phyloP scores from a whole-genome alignment of 2,329 filamentous ascomycete species.

The Colletotrichum sp. region DNA sequence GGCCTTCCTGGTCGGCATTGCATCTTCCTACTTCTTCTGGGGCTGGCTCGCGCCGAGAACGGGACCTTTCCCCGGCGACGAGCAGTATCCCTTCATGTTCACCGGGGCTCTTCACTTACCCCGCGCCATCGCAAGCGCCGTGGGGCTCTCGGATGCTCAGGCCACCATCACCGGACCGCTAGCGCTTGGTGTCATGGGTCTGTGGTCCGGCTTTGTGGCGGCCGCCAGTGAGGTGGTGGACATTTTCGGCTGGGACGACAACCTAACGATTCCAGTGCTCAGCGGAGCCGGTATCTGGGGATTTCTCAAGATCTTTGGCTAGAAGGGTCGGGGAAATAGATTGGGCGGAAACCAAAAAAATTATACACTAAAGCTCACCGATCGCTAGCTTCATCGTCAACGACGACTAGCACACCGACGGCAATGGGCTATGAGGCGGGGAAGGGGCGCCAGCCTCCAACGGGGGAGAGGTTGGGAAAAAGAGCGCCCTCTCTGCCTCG shows the following conservation, averaged over 20 bases:
- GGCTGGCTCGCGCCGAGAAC: constrained; percentile 78
- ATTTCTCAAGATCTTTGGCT: constrained; percentile 87
- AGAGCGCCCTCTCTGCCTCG: not conserved
- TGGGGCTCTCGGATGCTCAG: constrained; percentile 66
- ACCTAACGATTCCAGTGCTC: constrained; percentile 92
- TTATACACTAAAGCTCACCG: not conserved
- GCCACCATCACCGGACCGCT: constrained; percentile 70
- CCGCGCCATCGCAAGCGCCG: constrained; percentile 54
- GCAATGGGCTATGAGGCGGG: not conserved
- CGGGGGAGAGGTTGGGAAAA: not conserved
- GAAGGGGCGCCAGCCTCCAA: constrained; percentile 2
- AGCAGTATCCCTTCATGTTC: constrained; percentile 79
- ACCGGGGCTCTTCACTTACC: constrained; percentile 78
- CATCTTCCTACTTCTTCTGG: constrained; percentile 87
- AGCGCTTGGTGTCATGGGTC: constrained; percentile 80
- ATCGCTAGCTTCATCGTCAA: not conserved
- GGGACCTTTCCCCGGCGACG: constrained; percentile 72
- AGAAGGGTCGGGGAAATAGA: constrained; percentile 26
- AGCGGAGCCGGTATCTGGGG: constrained; percentile 90
- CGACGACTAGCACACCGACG: not conserved
- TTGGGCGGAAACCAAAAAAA: not conserved
- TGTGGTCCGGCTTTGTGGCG: constrained; percentile 88
- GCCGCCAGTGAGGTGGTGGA: constrained; percentile 91
- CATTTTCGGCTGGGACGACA: constrained; percentile 94
- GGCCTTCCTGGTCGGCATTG: constrained; percentile 82